Evolutionary conservation across 129 eudicot species (phyloP), one percentile per base, ranked within the genome.

Genomic region (Sambucus nigra): DNA sequence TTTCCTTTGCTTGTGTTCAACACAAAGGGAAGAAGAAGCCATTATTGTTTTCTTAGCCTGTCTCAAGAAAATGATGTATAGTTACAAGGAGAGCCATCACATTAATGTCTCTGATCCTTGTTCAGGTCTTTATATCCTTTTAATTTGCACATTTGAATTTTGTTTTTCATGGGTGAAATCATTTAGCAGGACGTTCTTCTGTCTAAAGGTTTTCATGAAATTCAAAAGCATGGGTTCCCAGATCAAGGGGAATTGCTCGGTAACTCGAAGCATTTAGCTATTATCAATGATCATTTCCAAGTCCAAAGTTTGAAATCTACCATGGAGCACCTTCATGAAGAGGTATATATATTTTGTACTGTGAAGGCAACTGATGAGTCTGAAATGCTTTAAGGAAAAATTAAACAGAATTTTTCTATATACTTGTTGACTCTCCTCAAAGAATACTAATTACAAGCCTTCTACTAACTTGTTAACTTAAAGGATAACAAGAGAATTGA

Each of bases 291-390:
- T 52, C 73, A 71, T 57, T 62, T 76, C 39, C 69, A 66, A 56
- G 47, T 82, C 21, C 77, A 77, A 56, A 77, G 50, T 57, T 68
- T 92, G 64, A 74, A 23, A 66, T 82, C 91, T 58, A 79, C 80
- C 74, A 79, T 92, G 73, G 89, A 82, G 64, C 84, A 77, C 55
- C 78, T 92, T 55, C 87, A 86, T 5, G 85, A 80, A 70, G 94
- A 92, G 95, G 99, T n/a, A n/a, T 92, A 86, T 16, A 33, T 47
- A n/a, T 64, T 16, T 62, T 38, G 32, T 53, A 6, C 22, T 3
- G 31, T 25, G n/a, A 38, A 51, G 17, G 22, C 65, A 19, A 44
- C 5, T 47, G 22, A 17, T 29, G 14, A 26, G 27, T 69, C n/a
- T 42, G 1, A n/a, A 23, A 46, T 63, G 38, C 32, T 60, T 3